These are phyloP conservation scores for Fusarium sp. DNA, from an alignment of 2,329 filamentous ascomycete species.

Conservation along the genomic window DNA sequence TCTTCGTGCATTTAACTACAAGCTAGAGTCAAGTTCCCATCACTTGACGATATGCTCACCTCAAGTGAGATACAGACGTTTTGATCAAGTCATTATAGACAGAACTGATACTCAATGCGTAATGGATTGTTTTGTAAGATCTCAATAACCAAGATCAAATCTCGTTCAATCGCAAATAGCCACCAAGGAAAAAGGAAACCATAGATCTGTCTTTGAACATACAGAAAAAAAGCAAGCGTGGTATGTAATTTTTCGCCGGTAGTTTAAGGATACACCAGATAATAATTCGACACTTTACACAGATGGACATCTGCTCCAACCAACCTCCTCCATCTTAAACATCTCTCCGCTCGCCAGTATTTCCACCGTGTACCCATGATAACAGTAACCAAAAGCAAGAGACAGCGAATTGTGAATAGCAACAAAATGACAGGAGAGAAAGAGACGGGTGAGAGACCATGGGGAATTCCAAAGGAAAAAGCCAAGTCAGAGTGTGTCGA, in stretches of 20 bases:
- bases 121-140: not conserved
- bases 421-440: conserved; percentile 39
- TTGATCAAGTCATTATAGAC: not conserved
- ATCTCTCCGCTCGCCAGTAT: conserved; percentile 31
- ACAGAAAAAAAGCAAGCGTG: conserved; percentile 39
- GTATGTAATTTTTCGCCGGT: conserved; percentile 52
- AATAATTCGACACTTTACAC: conserved; percentile 46
- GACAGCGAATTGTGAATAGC: conserved; percentile 34
- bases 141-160: not conserved
- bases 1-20: not conserved
- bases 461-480: conserved; percentile 32
- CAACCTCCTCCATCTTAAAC: conserved; percentile 39
- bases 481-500: conserved; percentile 35
- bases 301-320: conserved; percentile 29
- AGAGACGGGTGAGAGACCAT: conserved; percentile 35
- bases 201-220: conserved; percentile 37
- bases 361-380: conserved; percentile 32
- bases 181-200: conserved; percentile 18
- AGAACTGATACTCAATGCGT: not conserved
- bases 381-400: conserved; percentile 30
- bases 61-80: not conserved
- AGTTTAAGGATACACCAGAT: conserved; percentile 49
- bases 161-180: conserved; percentile 1
- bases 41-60: not conserved
- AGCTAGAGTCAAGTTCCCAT: not conserved